Evolutionary conservation across 495 filamentous ascomycete species (phyloP), one percentile per base, ranked within the genome.

Genomic region (Evansstolkia leycettana): DNA sequence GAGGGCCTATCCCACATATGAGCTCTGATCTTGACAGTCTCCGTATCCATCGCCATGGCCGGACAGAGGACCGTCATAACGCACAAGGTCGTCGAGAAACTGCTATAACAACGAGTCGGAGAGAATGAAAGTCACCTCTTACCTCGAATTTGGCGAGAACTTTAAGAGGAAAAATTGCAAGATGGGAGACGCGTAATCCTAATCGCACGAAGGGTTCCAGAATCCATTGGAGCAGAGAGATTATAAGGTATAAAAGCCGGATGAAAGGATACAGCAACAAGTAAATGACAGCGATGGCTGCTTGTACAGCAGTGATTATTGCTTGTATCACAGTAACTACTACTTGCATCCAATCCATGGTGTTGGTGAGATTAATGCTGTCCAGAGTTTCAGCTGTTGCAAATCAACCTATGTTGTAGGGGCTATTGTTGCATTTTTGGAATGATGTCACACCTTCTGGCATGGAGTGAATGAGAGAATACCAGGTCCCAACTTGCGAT

Each of bases 121-220:
- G n/a, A n/a, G n/a, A n/a, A n/a, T n/a, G n/a, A n/a, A n/a, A n/a
- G 24, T 14, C 4, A 11, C 0, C 17, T 34, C 57, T 46, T 68
- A 83, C 81, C 75, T 85, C 78, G 35, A 83, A 66, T 50, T 64
- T 76, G 15, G 57, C 55, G 1, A 82, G 47, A 17, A 78, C 38
- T 26, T 42, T 60, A 17, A 67, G 36, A 7, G 66, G 65, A 13
- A 63, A 46, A 28, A 61, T 42, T 32, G 44, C 39, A n/a, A 53
- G 27, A 34, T 53, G 49, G 26, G 70, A 40, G 17, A 60, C 33
- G 23, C 48, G 53, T 26, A 45, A 50, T 17, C 52, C 54, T 13
- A 71, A 40, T 38, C 63, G 56, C 30, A 76, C 33, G 39, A 73
- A 52, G 24, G 75, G 69, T 13, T 60, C 44, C 17, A 60, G 52